Evolutionary conservation across 148 eudicot genomes (phyloP).

Genomic region (Fagopyrum tataricum): DNA sequence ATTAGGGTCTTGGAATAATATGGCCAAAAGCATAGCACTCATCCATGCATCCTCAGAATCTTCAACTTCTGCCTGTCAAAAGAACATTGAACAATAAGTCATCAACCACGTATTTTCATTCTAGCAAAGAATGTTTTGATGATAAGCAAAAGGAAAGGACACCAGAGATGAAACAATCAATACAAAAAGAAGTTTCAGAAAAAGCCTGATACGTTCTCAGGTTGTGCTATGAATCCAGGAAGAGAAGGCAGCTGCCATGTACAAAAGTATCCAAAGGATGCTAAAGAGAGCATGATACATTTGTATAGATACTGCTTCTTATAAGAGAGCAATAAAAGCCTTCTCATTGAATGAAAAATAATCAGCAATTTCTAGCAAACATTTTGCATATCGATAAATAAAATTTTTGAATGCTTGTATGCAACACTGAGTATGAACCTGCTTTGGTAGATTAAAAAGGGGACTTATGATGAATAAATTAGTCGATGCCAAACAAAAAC

Average conservation of each 20-base stretch:
- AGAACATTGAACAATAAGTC: neutral
- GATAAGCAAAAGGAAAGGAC: neutral
- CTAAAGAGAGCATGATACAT: neutral
- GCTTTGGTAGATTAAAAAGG: too few species aligned
- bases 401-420: neutral
- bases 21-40: conserved; percentile 56
- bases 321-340: neutral
- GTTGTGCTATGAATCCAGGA: neutral
- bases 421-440: neutral
- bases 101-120: neutral
- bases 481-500: too few species aligned
- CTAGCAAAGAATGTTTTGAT: neutral
- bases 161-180: too few species aligned
- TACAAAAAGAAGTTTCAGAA: neutral
- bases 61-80: conserved; percentile 54
- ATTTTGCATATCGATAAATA: neutral
- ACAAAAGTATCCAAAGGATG: neutral
- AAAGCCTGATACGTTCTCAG: neutral
- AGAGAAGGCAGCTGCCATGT: neutral
- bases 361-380: neutral
- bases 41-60: conserved; percentile 78
- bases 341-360: neutral
- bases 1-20: conserved; percentile 59
- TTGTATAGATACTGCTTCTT: neutral
- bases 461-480: too few species aligned